Evolutionary conservation across 2,329 filamentous ascomycete species (phyloP), one percentile per base, ranked within the genome.

Genomic region (Epicoccum sorghinum): DNA sequence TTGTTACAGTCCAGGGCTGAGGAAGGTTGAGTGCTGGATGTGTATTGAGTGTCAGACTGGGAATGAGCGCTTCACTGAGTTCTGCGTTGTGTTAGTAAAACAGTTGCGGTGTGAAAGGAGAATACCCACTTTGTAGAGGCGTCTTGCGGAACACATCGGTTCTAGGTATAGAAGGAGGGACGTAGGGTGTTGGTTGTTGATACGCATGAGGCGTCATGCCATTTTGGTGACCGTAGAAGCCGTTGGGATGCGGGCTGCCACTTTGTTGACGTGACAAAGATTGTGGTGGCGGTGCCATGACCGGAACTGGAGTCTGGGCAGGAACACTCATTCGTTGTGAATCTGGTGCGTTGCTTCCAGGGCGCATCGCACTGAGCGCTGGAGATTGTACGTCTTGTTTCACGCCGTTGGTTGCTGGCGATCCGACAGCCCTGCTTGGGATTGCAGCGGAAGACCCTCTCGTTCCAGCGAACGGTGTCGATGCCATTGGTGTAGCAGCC

Each of bases 1-100:
- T 77, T 32, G 84, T 82, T 49, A 90, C 78, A 30, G 83, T 78
- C 69, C 88, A 86, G 24, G 84, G 85, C 24, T 83, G 83, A 7
- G 86, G 78, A 2, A 86, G 73, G 44, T 84, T 83, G 37, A 91
- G 79, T 9, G 81, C 82, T 1, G 89, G 87, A 67, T 93, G 89
- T 12, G 88, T 88, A 51, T 83, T 81, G 13, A 93, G 77, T 35
- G 82, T 84, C 23, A 93, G 77, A 47, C 83, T 86, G 4, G 83
- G 83, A 44, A 93, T 83, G 38, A 93, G 79, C 24, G 89, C 87
- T 72, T 89, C 82, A 32, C 80, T 58, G 23, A 60, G 39, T 52
- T 57, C 70, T 74, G 46, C 25, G 12, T 2, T 3, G 22, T 40
- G 41, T 73, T 52, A 75, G 69, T 38, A 55, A 23, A 33, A 10